Conservation (phyloP, 371 early-diverging fungal species). For the Cokeromyces recurvatus region DNA sequence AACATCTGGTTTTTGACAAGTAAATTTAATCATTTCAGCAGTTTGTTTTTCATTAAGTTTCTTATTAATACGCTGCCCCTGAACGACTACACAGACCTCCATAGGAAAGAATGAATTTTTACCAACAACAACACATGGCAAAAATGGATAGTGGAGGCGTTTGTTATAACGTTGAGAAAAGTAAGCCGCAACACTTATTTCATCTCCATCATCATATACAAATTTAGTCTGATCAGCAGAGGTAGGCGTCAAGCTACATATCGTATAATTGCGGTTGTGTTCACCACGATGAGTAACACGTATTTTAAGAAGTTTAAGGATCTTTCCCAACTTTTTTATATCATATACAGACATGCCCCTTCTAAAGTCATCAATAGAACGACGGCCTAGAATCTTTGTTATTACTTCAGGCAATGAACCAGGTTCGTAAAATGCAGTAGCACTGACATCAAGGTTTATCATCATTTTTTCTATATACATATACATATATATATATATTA, state of each 20-base stretch:
- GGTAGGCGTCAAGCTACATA: constrained; percentile 58
- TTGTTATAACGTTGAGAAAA: constrained; percentile 65
- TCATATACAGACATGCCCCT: constrained; percentile 55
- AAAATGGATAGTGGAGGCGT: constrained; percentile 63
- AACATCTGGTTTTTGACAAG: constrained; percentile 72
- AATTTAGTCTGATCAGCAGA: constrained; percentile 69
- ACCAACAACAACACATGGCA: constrained; percentile 81
- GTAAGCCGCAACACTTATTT: constrained; percentile 70
- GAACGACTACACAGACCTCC: constrained; percentile 80
- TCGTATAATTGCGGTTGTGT: constrained; percentile 58
- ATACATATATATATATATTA: neutral
- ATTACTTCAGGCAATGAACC: constrained; percentile 61
- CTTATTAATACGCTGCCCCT: constrained; percentile 73
- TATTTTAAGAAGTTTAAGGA: constrained; percentile 66
- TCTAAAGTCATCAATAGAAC: constrained; percentile 60
- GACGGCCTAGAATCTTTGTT: constrained; percentile 56
- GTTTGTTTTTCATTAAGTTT: constrained; percentile 84
- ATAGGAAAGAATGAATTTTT: constrained; percentile 69
- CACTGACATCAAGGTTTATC: constrained; percentile 84
- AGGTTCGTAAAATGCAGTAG: constrained; percentile 79
- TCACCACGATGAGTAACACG: constrained; percentile 71
- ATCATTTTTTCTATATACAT: constrained; percentile 41
- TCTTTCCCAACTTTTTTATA: constrained; percentile 57
- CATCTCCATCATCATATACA: constrained; percentile 31
- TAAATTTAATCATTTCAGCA: constrained; percentile 89